Percentiles rank a stretch among this genome's conserved stretches.
Conservation (phyloP, 2,329 filamentous ascomycete species). For the Cordyceps pruinosa region DNA sequence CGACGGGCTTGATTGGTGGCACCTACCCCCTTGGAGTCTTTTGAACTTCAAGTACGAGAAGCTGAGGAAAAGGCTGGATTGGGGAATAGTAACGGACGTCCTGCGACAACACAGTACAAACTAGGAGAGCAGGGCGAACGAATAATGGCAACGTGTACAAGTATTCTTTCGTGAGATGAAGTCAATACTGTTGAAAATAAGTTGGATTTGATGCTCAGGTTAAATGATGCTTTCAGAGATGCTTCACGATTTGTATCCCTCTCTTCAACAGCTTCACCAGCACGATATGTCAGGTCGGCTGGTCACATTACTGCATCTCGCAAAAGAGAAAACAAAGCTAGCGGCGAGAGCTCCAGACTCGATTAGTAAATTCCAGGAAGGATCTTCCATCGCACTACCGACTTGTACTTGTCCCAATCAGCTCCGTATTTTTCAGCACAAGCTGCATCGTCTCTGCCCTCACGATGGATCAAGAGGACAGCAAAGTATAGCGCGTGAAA, state of each 20-base stretch:
- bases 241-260: too few species aligned
- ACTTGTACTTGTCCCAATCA: conserved; percentile 82
- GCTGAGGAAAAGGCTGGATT: neutral
- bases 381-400: conserved; percentile 69
- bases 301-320: neutral
- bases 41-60: neutral
- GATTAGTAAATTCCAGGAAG: conserved; percentile 70
- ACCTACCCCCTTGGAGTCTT: neutral
- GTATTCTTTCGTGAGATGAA: too few species aligned
- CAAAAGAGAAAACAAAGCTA: neutral
- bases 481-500: conserved; percentile 89
- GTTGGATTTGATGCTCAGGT: too few species aligned
- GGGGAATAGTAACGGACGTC: neutral
- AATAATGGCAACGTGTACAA: neutral
- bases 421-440: conserved; percentile 80
- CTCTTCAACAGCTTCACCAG: too few species aligned
- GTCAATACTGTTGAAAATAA: too few species aligned
- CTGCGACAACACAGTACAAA: neutral
- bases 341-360: conserved; percentile 8
- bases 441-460: conserved; percentile 78
- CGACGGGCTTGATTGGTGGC: neutral
- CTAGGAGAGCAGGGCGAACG: neutral
- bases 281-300: neutral
- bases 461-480: conserved; percentile 73
- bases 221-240: too few species aligned